Conservation (phyloP, 257 asterid species). For the Ehretia macrophylla region DNA sequence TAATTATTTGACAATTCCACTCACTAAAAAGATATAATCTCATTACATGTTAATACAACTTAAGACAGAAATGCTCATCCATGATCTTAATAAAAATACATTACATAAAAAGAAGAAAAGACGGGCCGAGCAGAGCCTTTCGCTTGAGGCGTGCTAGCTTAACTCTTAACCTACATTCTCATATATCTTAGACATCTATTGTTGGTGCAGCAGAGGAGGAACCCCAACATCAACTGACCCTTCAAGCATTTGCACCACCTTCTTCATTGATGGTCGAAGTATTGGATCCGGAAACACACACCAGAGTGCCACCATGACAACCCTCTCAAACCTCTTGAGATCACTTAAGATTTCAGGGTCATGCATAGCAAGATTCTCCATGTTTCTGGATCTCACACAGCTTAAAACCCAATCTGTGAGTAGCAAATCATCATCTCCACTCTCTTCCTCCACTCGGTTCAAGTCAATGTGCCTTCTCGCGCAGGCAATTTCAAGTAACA, state of each 20-base stretch:
- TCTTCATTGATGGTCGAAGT: slow-evolving; percentile 20
- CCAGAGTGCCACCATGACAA: slow-evolving; percentile 17
- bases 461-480: slow-evolving; percentile 8
- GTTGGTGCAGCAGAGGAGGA: slow-evolving; percentile 3
- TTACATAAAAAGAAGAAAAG: no score
- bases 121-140: no score
- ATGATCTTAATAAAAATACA: no score
- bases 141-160: no score
- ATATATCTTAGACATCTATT: no score
- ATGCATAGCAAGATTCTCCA: slow-evolving; percentile 4
- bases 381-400: slow-evolving; percentile 1
- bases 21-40: no score
- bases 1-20: no score
- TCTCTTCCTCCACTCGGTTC: slow-evolving; percentile 2
- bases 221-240: not conserved
- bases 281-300: slow-evolving; percentile 15
- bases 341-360: slow-evolving; percentile 13
- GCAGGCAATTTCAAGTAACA: slow-evolving; percentile 14
- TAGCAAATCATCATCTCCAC: slow-evolving; percentile 1
- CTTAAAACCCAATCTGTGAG: slow-evolving; percentile 13
- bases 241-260: slow-evolving; percentile 13
- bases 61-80: no score
- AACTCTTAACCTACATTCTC: no score
- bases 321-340: slow-evolving; percentile 13
- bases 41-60: no score